Conservation (phyloP, 306 rosid genomes). For the Ammopiptanthus mongolicus region DNA sequence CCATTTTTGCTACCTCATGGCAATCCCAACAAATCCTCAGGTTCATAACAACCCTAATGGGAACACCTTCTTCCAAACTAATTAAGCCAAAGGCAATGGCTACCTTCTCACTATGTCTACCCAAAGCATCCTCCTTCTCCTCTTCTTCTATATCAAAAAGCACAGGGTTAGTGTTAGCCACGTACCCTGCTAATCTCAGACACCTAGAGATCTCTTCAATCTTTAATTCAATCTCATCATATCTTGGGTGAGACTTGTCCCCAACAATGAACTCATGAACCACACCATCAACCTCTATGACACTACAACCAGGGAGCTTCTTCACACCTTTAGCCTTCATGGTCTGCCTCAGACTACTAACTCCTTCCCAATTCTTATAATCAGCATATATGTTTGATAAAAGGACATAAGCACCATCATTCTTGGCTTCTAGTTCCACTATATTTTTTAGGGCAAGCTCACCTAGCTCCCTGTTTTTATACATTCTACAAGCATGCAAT, state of each 20-base stretch:
- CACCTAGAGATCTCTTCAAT: slow-evolving; percentile 43
- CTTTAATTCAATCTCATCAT: slow-evolving; percentile 42
- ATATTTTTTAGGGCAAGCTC: slow-evolving; percentile 45
- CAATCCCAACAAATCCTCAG: slow-evolving; percentile 25
- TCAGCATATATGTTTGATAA: slow-evolving; percentile 64
- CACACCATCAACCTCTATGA: slow-evolving; percentile 58
- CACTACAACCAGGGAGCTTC: slow-evolving; percentile 68
- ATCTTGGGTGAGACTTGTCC: slow-evolving; percentile 50
- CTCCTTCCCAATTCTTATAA: slow-evolving; percentile 44
- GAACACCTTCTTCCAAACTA: slow-evolving; percentile 16
- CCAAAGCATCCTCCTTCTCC: slow-evolving; percentile 53
- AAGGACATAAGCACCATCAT: slow-evolving; percentile 53
- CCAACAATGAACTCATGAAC: slow-evolving; percentile 63
- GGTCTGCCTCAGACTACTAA: slow-evolving; percentile 27
- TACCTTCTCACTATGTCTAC: slow-evolving; percentile 35
- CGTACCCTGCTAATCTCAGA: slow-evolving; percentile 42
- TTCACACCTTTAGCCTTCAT: slow-evolving; percentile 52
- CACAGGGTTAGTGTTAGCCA: slow-evolving; percentile 45
- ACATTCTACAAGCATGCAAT: slow-evolving; percentile 54
- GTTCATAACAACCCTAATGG: slow-evolving; percentile 26
- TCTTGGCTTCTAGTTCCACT: slow-evolving; percentile 47
- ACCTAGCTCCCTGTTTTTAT: slow-evolving; percentile 43
- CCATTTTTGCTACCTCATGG: slow-evolving; percentile 50
- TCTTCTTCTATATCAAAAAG: slow-evolving; percentile 61
- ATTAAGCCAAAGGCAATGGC: slow-evolving; percentile 63